phyloP scores from a whole-genome alignment of 495 filamentous ascomycete species.

The Glutinoglossum americanum region DNA sequence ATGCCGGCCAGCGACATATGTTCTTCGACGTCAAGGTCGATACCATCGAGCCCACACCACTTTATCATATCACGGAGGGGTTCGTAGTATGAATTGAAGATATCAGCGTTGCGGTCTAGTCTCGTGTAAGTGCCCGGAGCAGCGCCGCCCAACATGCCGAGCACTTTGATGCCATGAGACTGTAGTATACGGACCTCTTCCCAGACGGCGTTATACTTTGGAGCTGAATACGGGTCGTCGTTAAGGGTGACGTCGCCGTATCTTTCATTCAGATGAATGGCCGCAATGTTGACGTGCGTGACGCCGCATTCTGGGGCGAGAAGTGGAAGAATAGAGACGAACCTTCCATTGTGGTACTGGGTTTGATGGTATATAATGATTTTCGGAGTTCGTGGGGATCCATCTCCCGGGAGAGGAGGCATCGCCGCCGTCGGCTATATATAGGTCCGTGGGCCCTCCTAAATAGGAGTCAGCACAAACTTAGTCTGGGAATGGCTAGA shows the following conservation, averaged over 20 bases:
- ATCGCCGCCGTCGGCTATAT: no score
- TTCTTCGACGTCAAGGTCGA: conserved; percentile 78
- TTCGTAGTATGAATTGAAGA: no score
- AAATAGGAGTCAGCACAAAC: no score
- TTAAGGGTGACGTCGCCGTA: conserved; percentile 42
- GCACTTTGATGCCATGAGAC: conserved; percentile 40
- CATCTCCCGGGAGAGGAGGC: no score
- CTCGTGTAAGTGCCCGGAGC: conserved; percentile 42
- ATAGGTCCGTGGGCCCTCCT: no score
- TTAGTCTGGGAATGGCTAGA: no score
- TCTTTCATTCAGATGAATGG: conserved; percentile 51
- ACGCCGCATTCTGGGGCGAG: conserved; percentile 10
- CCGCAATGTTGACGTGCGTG: conserved; percentile 60
- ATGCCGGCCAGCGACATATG: conserved; percentile 47
- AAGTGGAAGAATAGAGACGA: background rate
- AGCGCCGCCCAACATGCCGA: conserved; percentile 71
- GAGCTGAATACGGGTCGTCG: conserved; percentile 39
- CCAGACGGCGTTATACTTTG: conserved; percentile 40
- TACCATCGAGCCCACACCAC: conserved; percentile 24
- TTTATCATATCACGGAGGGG: no score
- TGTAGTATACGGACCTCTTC: conserved; percentile 45
- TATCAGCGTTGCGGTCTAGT: conserved; percentile 20
- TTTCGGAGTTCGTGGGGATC: no score
- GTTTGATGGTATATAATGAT: no score
- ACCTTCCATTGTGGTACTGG: background rate